Conservation (phyloP, 352 stramenopile genomes). For the Plasmopara muralis region DNA sequence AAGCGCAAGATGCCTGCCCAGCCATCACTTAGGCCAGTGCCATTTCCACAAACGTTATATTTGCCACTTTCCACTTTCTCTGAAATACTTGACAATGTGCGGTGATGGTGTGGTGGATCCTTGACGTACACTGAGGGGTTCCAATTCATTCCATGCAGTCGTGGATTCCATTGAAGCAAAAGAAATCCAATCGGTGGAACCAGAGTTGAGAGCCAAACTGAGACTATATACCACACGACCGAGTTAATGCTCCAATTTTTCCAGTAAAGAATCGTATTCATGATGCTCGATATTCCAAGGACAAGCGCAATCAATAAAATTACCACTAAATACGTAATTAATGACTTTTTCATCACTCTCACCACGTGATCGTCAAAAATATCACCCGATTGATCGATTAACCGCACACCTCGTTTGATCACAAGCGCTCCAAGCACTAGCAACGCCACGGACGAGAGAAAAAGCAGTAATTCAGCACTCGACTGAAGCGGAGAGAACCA, state of each 20-base stretch:
- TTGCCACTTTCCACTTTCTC: conserved; percentile 43
- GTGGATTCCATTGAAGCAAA: conserved; percentile 79
- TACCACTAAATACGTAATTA: conserved; percentile 68
- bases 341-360: conserved; percentile 69
- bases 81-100: conserved; percentile 30
- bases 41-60: conserved; percentile 20
- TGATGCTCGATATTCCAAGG: conserved; percentile 48
- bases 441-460: conserved; percentile 48
- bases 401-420: conserved; percentile 51
- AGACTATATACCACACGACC: conserved; percentile 77
- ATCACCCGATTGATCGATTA: conserved; percentile 70
- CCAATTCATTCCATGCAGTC: conserved; percentile 66
- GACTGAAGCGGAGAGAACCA: conserved; percentile 57
- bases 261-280: conserved; percentile 62
- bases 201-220: conserved; percentile 69
- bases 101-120: conserved; percentile 27
- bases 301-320: conserved; percentile 69
- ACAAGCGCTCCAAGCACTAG: conserved; percentile 65
- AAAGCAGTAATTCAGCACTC: conserved; percentile 51
- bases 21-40: conserved; percentile 43
- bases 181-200: conserved; percentile 72
- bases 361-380: conserved; percentile 71
- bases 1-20: conserved; percentile 71
- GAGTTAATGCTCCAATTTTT: conserved; percentile 58
- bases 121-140: conserved; percentile 53